Evolutionary conservation across 1,284 basidiomycete genomes (phyloP), one percentile per base, ranked within the genome.

Genomic region (Tremellales sp.): DNA sequence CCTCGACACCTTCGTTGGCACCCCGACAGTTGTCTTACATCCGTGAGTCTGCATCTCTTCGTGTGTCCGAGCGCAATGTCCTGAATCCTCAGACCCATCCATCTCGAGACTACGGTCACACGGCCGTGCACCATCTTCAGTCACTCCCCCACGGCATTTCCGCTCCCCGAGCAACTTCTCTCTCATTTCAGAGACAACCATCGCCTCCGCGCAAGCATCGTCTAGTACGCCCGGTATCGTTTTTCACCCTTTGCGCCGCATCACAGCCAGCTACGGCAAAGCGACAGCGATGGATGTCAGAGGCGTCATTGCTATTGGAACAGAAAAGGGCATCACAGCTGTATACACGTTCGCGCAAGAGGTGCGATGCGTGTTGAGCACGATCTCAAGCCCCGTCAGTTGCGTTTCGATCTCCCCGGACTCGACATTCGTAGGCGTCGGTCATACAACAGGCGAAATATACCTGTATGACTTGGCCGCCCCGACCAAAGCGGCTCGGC

Each of bases 301-400:
- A 59, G 93, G 92, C 0, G 76, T 96, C 53, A 82, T 99, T 29
- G 97, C 90, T 53, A 78, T 97, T 4, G 96, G 96, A 3, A 92
- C 87, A 0, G 82, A 85, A 40, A 75, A 77, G 21, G 96, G 93
- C 4, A 83, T 80, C 64, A 80, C 87, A 27, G 79, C 85, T 42
- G 86, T 97, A 1, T 94, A 92, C 70, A 89, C 92, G 67, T 97
- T 96, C 70, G 84, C 84, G 57, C 93, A 97, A 68, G 84, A 85
- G 2, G 67, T 94, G 50, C 84, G 83, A 58, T 84, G 84, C 60
- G 75, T 91, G 2, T 87, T 89, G 61, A 87, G 87, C 7, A 82
- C 77, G n/a, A 23, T 22, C 46, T 48, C 17, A 31, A 49, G 53
- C 22, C 45, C 87, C n/a, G 89, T 96, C 15, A 96, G 90, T 5